Percentiles rank a stretch among this genome's conserved stretches.
phyloP scores from a whole-genome alignment of 495 filamentous ascomycete genomes.

The Penicillium pulvis region DNA sequence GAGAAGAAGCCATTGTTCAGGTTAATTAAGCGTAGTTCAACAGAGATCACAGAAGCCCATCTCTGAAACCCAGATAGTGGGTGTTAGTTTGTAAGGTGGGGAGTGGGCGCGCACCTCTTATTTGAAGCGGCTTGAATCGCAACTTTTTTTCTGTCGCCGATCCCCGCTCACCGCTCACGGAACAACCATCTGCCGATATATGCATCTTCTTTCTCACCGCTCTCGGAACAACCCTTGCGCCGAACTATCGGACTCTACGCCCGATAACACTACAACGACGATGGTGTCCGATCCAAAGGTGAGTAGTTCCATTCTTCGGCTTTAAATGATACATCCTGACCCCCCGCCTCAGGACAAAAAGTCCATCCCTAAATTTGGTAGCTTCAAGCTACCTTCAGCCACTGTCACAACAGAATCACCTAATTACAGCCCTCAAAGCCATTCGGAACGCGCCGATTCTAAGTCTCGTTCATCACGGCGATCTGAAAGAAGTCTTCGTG shows the following conservation, averaged over 20 bases:
- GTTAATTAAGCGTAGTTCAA: slow-evolving; percentile 5
- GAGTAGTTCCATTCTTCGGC: slow-evolving; percentile 9
- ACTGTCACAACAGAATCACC: slow-evolving; percentile 14
- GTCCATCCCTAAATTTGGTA: slow-evolving; percentile 65
- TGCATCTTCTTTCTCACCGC: slow-evolving; percentile 8
- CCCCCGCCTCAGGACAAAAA: slow-evolving; percentile 33
- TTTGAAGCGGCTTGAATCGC: slow-evolving; percentile 2
- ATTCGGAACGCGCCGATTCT: slow-evolving; percentile 20
- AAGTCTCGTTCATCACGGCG: slow-evolving; percentile 25
- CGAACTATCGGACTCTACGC: slow-evolving; percentile 3
- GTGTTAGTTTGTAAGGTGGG: slow-evolving; percentile 12
- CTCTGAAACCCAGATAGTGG: slow-evolving; percentile 2
- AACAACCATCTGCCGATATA: slow-evolving; percentile 15
- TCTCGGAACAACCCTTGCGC: slow-evolving; percentile 20
- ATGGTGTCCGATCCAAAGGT: slow-evolving; percentile 44
- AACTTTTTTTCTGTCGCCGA: slow-evolving; percentile 37
- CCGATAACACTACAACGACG: slow-evolving; percentile 26
- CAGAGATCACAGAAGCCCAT: slow-evolving; percentile 18
- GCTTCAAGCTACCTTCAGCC: slow-evolving; percentile 60
- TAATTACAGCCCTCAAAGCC: slow-evolving; percentile 18
- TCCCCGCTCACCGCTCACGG: slow-evolving; percentile 18
- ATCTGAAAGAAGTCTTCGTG: not conserved
- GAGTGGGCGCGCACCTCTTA: not conserved
- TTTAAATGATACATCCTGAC: slow-evolving; percentile 1
- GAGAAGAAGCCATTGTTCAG: slow-evolving; percentile 70